phyloP scores from a whole-genome alignment of 2,329 filamentous ascomycete genomes.

The Talaromyces sp. region DNA sequence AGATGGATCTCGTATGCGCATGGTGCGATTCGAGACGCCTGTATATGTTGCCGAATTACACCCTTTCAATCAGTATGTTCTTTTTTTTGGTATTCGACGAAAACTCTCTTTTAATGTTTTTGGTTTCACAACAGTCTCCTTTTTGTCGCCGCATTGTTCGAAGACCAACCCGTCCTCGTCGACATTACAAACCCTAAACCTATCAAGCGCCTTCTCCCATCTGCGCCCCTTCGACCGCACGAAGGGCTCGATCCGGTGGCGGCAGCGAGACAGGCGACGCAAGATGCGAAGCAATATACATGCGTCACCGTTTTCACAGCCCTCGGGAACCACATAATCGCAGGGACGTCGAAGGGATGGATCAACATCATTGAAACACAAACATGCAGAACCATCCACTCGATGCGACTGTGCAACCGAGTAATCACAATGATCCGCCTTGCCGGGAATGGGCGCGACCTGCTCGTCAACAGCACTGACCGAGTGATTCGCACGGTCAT shows the following conservation, averaged over 20 bases:
- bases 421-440: constrained; percentile 85
- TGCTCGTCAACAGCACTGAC: constrained; percentile 91
- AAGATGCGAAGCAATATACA: constrained; percentile 92
- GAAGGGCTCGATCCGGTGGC: constrained; percentile 56
- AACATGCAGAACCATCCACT: constrained; percentile 79
- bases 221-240: constrained; percentile 70
- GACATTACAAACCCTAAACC: constrained; percentile 68
- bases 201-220: constrained; percentile 72
- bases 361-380: constrained; percentile 88
- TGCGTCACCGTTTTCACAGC: constrained; percentile 87
- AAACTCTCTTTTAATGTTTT: not conserved
- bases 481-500: constrained; percentile 90
- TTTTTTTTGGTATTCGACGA: not conserved
- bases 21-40: constrained; percentile 85
- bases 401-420: constrained; percentile 79
- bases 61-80: constrained; percentile 76
- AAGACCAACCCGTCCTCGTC: constrained; percentile 85
- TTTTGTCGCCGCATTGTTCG: constrained; percentile 88
- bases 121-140: constrained; percentile 53
- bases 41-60: constrained; percentile 96
- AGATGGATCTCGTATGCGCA: constrained; percentile 67
- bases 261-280: constrained; percentile 80
- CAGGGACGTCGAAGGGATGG: constrained; percentile 92
- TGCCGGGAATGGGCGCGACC: constrained; percentile 75
- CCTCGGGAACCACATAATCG: constrained; percentile 80